Evolutionary conservation across 2,329 filamentous ascomycete genomes (phyloP).

Genomic region (Pseudogymnoascus sp.): DNA sequence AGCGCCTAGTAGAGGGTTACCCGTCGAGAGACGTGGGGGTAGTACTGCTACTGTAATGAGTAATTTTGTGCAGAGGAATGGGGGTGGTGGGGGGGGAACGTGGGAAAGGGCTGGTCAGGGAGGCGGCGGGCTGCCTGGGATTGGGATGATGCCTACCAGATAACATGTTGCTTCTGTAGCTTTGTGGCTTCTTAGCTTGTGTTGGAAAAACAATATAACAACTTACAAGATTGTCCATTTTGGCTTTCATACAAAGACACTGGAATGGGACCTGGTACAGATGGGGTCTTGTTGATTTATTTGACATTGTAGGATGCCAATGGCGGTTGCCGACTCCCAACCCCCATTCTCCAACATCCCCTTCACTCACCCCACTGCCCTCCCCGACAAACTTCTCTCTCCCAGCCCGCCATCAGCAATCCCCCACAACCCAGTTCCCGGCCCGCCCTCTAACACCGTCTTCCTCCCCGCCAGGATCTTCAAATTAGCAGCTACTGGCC

Average conservation of each 20-base stretch:
- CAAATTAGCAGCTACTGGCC: slow-evolving; percentile 12
- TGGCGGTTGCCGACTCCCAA: not conserved
- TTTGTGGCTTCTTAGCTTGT: not conserved
- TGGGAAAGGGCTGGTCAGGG: not conserved
- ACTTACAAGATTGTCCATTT: not conserved
- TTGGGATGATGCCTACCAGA: slow-evolving; percentile 10
- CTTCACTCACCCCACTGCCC: not conserved
- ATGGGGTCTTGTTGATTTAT: not conserved
- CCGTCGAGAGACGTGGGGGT: not conserved
- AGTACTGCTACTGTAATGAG: slow-evolving; percentile 2
- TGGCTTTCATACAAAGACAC: not conserved
- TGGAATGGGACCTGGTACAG: not conserved
- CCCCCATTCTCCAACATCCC: not conserved
- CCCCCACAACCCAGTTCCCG: not conserved
- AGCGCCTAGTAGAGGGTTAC: not conserved
- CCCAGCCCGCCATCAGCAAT: not conserved
- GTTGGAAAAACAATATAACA: not conserved
- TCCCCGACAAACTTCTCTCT: not conserved
- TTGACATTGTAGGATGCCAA: not conserved
- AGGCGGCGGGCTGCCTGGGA: not conserved
- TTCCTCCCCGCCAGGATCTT: not conserved
- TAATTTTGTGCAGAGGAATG: slow-evolving; percentile 4
- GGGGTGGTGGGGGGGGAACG: not conserved
- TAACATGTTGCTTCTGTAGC: not conserved
- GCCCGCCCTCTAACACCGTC: not conserved